Evolutionary conservation across 2,329 filamentous ascomycete genomes (phyloP), one percentile per base, ranked within the genome.

Genomic region (Blastomyces percursus): DNA sequence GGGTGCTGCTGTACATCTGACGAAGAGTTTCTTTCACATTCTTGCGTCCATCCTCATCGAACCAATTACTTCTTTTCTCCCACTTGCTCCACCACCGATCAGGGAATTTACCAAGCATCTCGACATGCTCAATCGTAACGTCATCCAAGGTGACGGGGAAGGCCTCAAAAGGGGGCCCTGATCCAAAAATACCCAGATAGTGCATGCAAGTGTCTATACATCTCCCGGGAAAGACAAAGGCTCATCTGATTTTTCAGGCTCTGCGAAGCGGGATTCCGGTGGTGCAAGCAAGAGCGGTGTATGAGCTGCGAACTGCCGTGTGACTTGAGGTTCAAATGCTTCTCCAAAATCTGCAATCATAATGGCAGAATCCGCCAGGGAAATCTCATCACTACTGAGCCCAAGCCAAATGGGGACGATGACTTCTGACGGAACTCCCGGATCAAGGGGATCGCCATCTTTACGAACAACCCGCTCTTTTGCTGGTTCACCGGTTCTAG

Each of bases 131-230:
- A 14, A 63, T 30, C 4, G 27, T 30, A 30, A 30, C 27, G 2
- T 30, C 27, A 30, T 30, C 27, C 27, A 30, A 30, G 2, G 27
- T 30, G 24, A 64, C 63, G 5, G 69, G 59, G n/a, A 67, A 66
- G 24, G 69, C 60, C 50, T 66, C 66, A 59, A 71, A 67, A 4
- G 27, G 21, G 69, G 64, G 8, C 14, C 63, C 62, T 8, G 63
- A 61, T n/a, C 68, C 69, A 35, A 76, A 67, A 7, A 76, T 59
- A 44, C 71, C 65, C 70, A 76, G n/a, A 76, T 73, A 1, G 67
- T 62, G 68, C 21, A 71, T 75, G 73, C 73, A 76, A 14, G 74
- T 72, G 61, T 77, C 73, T 3, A 69, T 30, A 30, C 4, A 30
- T 30, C 27, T 30, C 27, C 71, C 12, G 68, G 30, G 40, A 71